Base-by-base conservation (phyloP, 1,139 yeast species). In the Yamadazyma triangularis region DNA sequence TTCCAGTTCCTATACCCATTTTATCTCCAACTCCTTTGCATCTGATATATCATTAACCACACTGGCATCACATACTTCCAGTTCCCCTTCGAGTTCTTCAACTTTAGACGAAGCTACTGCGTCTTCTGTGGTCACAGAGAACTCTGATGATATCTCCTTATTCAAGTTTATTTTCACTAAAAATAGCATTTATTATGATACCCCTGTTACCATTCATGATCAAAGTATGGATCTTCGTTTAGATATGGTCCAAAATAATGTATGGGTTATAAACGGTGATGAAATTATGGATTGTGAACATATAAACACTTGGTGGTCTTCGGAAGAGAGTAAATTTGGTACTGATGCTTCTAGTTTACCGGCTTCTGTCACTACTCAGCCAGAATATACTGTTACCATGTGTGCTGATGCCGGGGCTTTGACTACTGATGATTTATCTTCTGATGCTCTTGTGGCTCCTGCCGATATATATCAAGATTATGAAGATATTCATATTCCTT, bases 231-330 rank as follows among this genome's bases (percentile, higher is more conserved):
- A 43, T 9, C 37, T 64, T 13, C 35, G 67, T 14, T 32, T 63
- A 25, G 70, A 64, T 38, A 20, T 58, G 4, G 24, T 52, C 10
- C 70, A 62, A 35, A 63, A 67, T 4, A 64, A 62, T 14, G 28
- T 60, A 1, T 64, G 68, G 68, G 65, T 58, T 1, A 42, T 64
- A 54, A 51, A 58, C 35, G 50, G 50, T 4, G 35, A 48, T 9
- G 31, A 38, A 3, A 45, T 59, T 30, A 41, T 41, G 25, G 47
- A 44, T 23, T 64, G 71, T 41, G 25, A 35, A 5, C 40, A 45
- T 12, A 29, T 57, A 7, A 34, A 40, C 26, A 16, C 12, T 1
- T 59, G 60, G 59, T 45, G 43, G 41, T 26, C 36, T 7, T 40
- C 49, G 2, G 53, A 45, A 28, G 36, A 28, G n/a, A 15, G 35